Evolutionary conservation across 306 rosid genomes (phyloP), one percentile per base, ranked within the genome.

Genomic region (Cucurbita moschata): DNA sequence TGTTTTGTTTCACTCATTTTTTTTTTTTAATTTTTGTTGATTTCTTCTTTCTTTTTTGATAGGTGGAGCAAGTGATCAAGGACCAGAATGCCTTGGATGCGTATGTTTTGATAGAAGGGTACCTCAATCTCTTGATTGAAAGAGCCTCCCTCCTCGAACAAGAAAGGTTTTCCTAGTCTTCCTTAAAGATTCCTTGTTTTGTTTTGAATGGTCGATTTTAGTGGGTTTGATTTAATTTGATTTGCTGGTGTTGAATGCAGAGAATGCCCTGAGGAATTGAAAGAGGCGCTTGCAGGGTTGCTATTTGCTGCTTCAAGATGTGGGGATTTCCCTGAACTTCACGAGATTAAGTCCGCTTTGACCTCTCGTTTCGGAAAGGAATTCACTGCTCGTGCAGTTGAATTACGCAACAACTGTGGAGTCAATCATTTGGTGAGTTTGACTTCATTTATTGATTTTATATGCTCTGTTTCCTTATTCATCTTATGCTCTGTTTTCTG

Each of bases 321-420:
- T 75, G 96, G 94, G 69, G 90, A 86, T 37, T 82, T 90, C 71
- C 94, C 96, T 60, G 96, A 88, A 77, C 87, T 90, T 49, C 91
- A 82, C 57, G 80, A 86, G 80, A 82, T 90, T 55, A 56, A 83
- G 37, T 83, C 84, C 57, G 78, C 81, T 40, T 78, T 88, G 23
- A 79, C 88, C 3, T 58, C 86, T 39, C 79, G 60, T 62, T 82
- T 77, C 58, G 96, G 96, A 74, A 85, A 75, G 70, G 85, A 82
- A 40, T 85, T 88, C 72, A 81, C 85, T 14, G 77, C 84, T 70
- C 72, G 73, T 26, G 87, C 86, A 56, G 79, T 90, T 55, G 86
- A 83, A 69, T 77, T 86, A 46, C 83, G 77, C 47, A 78, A 55
- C 78, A 83, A 83, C 42, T 86, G 88, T 64, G 74, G 78, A 62